Percentiles rank a stretch among this genome's conserved stretches.
These are phyloP conservation scores for Fomitopsis pulvina DNA, from an alignment of 768 basidiomycete species.

Conservation along the genomic window DNA sequence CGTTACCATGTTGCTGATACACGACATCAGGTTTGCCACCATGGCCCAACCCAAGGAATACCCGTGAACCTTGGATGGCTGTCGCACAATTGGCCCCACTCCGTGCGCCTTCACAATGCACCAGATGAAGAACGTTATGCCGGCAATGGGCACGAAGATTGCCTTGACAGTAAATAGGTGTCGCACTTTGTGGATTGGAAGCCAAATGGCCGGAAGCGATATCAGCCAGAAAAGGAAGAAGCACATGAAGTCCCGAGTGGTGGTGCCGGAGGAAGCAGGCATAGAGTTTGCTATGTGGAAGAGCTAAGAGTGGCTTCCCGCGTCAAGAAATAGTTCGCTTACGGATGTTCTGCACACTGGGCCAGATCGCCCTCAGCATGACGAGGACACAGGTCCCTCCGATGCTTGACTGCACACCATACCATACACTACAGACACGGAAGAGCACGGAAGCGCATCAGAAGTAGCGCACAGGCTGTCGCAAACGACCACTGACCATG, in stretches of 20 bases:
- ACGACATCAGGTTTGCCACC: slow-evolving; percentile 66
- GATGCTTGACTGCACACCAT: slow-evolving; percentile 75
- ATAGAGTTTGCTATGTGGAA: slow-evolving; percentile 56
- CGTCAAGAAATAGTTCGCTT: slow-evolving; percentile 22
- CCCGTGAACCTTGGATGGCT: slow-evolving; percentile 57
- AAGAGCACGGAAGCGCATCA: background rate
- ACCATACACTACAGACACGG: slow-evolving; percentile 51
- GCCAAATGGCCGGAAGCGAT: slow-evolving; percentile 75
- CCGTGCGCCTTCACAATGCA: slow-evolving; percentile 72
- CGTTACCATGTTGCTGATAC: slow-evolving; percentile 76
- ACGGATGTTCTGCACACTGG: slow-evolving; percentile 62
- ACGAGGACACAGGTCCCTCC: slow-evolving; percentile 75
- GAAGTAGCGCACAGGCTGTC: background rate
- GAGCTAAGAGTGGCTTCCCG: background rate
- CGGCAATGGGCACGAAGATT: slow-evolving; percentile 63
- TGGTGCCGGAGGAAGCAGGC: slow-evolving; percentile 69
- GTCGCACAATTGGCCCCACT: slow-evolving; percentile 66
- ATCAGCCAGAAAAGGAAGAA: slow-evolving; percentile 88
- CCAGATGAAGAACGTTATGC: slow-evolving; percentile 71
- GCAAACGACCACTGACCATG: slow-evolving; percentile 44
- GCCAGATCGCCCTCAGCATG: slow-evolving; percentile 74
- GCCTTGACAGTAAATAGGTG: slow-evolving; percentile 80
- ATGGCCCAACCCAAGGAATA: slow-evolving; percentile 70
- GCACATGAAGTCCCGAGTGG: slow-evolving; percentile 66
- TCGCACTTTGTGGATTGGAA: slow-evolving; percentile 78